Conservation (phyloP, 352 stramenopile species). For the Pythium guiyangense region DNA sequence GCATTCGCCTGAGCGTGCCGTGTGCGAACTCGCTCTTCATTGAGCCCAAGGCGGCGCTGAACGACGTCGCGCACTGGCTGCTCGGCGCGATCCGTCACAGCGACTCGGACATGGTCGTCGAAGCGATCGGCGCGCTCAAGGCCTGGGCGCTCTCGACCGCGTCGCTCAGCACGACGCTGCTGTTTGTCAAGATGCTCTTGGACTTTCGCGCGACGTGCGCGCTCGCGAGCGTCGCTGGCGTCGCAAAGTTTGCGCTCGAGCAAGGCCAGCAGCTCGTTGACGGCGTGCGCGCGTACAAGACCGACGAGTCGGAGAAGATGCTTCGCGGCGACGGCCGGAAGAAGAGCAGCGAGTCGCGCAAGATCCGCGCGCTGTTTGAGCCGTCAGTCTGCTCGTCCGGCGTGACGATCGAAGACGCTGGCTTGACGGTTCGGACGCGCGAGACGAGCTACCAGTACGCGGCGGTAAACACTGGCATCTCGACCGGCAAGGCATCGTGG, state of each 20-base stretch:
- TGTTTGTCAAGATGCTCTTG: slow-evolving; percentile 72
- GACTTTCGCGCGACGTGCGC: slow-evolving; percentile 20
- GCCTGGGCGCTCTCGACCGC: slow-evolving; percentile 77
- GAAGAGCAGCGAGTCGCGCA: slow-evolving; percentile 52
- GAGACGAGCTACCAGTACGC: slow-evolving; percentile 89
- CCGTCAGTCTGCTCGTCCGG: slow-evolving; percentile 70
- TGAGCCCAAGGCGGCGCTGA: slow-evolving; percentile 50
- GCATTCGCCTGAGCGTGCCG: slow-evolving; percentile 56
- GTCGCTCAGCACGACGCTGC: slow-evolving; percentile 60
- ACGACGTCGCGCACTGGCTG: slow-evolving; percentile 62
- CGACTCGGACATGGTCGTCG: slow-evolving; percentile 50
- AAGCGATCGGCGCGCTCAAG: slow-evolving; percentile 60
- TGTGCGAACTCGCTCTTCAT: slow-evolving; percentile 53
- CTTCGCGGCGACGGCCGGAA: slow-evolving; percentile 34
- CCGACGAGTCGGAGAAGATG: slow-evolving; percentile 33
- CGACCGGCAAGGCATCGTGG: slow-evolving; percentile 78
- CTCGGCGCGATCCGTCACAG: slow-evolving; percentile 33
- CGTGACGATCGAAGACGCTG: slow-evolving; percentile 74
- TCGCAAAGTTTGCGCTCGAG: slow-evolving; percentile 38
- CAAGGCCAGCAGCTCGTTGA: slow-evolving; percentile 37
- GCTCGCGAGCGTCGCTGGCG: slow-evolving; percentile 4
- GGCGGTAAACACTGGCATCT: slow-evolving; percentile 74
- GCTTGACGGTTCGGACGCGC: slow-evolving; percentile 65
- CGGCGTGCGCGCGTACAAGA: slow-evolving; percentile 42
- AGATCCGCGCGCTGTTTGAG: slow-evolving; percentile 76